A percentile compares a stretch with the other conserved stretches of the same genome.
These are phyloP conservation scores for Phytophthora europaea DNA, from an alignment of 352 stramenopile genomes.

Conservation along the genomic window DNA sequence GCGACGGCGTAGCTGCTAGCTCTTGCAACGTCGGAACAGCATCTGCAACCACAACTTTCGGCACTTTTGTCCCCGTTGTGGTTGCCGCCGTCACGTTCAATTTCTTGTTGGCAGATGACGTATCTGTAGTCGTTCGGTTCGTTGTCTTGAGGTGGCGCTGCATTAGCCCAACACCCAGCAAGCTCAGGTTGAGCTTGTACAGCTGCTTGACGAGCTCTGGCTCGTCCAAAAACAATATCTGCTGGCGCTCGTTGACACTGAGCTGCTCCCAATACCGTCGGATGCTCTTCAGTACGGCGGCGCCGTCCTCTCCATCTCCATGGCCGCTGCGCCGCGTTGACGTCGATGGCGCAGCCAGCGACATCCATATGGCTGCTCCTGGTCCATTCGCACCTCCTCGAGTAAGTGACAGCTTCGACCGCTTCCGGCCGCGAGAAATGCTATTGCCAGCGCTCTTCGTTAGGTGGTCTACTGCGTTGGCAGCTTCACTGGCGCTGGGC, in stretches of 20 bases:
- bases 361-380: conserved; percentile 34
- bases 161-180: conserved; percentile 87
- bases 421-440: conserved; percentile 44
- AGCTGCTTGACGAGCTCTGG: conserved; percentile 89
- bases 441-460: conserved; percentile 1
- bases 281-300: conserved; percentile 42
- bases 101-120: conserved; percentile 19
- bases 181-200: conserved; percentile 89
- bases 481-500: conserved; percentile 24
- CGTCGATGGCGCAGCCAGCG: conserved; percentile 28
- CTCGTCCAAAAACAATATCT: conserved; percentile 84
- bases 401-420: conserved; percentile 41
- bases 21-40: conserved; percentile 3
- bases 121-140: conserved; percentile 18
- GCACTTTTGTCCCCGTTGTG: neutral
- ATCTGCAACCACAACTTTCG: conserved; percentile 2
- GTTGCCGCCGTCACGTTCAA: neutral
- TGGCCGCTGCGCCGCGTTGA: conserved; percentile 18
- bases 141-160: conserved; percentile 80
- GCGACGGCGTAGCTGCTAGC: conserved; percentile 11
- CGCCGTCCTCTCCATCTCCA: conserved; percentile 20
- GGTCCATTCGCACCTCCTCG: conserved; percentile 22
- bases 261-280: conserved; percentile 77
- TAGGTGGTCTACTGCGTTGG: neutral
- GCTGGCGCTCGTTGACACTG: conserved; percentile 70